These are phyloP conservation scores for Parsonsia alboflavescens DNA, from an alignment of 257 asterid species.

Conservation along the genomic window DNA sequence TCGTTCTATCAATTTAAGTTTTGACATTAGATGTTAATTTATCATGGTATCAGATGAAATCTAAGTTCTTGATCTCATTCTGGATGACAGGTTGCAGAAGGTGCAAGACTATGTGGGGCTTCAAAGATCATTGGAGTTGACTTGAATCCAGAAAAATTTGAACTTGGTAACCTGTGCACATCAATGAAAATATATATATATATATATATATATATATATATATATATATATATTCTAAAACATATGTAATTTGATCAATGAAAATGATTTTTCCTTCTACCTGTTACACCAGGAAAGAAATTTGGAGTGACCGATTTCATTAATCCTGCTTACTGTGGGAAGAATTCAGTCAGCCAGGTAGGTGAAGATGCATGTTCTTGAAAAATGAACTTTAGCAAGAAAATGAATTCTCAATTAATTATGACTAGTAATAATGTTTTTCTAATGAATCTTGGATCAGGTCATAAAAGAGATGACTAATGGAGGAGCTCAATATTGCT, in stretches of 20 bases:
- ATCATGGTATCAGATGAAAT: too few relatives aligned
- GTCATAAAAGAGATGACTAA: conserved; percentile 17
- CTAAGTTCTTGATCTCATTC: too few relatives aligned
- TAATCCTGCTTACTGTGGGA: conserved; percentile 26
- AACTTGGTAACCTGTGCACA: conserved; percentile 32
- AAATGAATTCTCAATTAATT: too few relatives aligned
- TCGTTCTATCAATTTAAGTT: too few relatives aligned
- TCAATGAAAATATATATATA: too few relatives aligned
- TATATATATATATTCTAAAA: too few relatives aligned
- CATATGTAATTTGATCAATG: too few relatives aligned
- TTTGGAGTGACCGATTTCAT: conserved; percentile 38
- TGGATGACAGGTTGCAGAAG: conserved; percentile 31
- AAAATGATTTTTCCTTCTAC: not conserved
- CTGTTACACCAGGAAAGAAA: conserved; percentile 21
- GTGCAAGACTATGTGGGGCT: conserved; percentile 36
- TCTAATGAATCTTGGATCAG: not conserved
- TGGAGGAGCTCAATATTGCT: conserved; percentile 37
- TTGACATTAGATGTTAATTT: too few relatives aligned
- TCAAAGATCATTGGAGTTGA: conserved; percentile 38
- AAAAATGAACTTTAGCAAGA: too few relatives aligned
- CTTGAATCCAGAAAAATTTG: conserved; percentile 24
- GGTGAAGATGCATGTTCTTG: too few relatives aligned
- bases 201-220: too few relatives aligned
- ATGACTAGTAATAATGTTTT: not conserved
- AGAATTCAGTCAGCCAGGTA: conserved; percentile 30